Evolutionary conservation across 768 basidiomycete genomes (phyloP).

Genomic region (Lyophyllum atratum): DNA sequence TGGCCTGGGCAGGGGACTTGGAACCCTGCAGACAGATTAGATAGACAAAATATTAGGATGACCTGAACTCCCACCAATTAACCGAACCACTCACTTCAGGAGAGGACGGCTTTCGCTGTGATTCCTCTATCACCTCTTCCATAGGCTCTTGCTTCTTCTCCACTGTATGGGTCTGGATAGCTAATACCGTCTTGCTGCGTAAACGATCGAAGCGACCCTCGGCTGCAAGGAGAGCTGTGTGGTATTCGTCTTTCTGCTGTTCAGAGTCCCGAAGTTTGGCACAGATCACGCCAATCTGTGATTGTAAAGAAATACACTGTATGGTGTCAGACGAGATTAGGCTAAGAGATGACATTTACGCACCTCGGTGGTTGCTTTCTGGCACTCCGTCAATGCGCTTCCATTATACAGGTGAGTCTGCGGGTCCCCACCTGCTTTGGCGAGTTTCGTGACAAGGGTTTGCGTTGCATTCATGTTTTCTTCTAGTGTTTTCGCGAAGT

Average conservation of each 20-base stretch:
- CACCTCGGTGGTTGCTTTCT: conserved; percentile 64
- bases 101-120: conserved; percentile 56
- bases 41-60: conserved; percentile 41
- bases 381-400: conserved; percentile 45
- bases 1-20: conserved; percentile 30
- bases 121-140: conserved; percentile 46
- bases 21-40: conserved; percentile 51
- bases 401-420: conserved; percentile 34
- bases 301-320: conserved; percentile 60
- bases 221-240: conserved; percentile 51
- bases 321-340: conserved; percentile 9
- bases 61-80: conserved; percentile 65
- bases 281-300: conserved; percentile 55
- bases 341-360: conserved; percentile 19
- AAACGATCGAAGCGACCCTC: conserved; percentile 67
- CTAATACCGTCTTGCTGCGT: conserved; percentile 52
- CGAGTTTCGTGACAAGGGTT: conserved; percentile 59
- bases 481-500: conserved; percentile 47
- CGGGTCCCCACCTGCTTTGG: conserved; percentile 42
- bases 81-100: conserved; percentile 73
- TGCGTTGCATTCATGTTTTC: conserved; percentile 60
- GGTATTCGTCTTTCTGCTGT: conserved; percentile 48
- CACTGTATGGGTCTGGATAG: conserved; percentile 41
- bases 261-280: conserved; percentile 52
- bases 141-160: conserved; percentile 27